phyloP scores from a whole-genome alignment of 108 stramenopile genomes.

The Cylindrotheca closterium region DNA sequence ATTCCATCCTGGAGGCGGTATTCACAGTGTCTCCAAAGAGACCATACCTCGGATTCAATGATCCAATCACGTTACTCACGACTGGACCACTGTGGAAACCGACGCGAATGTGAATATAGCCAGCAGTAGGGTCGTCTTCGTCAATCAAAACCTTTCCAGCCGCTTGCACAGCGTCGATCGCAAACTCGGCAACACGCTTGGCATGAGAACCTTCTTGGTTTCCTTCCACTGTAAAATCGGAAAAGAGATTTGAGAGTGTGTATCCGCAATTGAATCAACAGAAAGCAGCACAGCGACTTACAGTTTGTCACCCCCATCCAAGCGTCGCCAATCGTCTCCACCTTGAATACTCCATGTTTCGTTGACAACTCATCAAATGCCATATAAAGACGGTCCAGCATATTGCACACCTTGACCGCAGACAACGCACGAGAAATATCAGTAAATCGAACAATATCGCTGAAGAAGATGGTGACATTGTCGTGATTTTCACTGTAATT shows the following conservation, averaged over 20 bases:
- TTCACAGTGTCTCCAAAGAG: constrained; percentile 66
- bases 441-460: constrained; percentile 56
- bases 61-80: constrained; percentile 50
- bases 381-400: constrained; percentile 48
- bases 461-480: constrained; percentile 40
- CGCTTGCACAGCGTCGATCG: constrained; percentile 42
- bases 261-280: neutral
- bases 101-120: constrained; percentile 45
- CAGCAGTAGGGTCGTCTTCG: constrained; percentile 33
- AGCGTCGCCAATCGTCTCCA: constrained; percentile 55
- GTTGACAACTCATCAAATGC: constrained; percentile 41
- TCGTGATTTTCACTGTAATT: constrained; percentile 8
- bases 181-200: constrained; percentile 51
- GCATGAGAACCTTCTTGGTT: constrained; percentile 49
- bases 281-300: no score
- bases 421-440: constrained; percentile 30
- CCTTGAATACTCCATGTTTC: constrained; percentile 51
- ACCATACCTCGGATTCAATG: constrained; percentile 42
- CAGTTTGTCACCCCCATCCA: constrained; percentile 22
- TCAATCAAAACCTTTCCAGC: constrained; percentile 34
- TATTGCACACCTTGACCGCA: constrained; percentile 34
- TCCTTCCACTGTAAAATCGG: neutral
- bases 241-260: neutral
- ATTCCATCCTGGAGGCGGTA: constrained; percentile 52
- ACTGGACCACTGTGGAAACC: constrained; percentile 53